phyloP scores from a whole-genome alignment of 306 rosid species.

The Vigna nakashimae region DNA sequence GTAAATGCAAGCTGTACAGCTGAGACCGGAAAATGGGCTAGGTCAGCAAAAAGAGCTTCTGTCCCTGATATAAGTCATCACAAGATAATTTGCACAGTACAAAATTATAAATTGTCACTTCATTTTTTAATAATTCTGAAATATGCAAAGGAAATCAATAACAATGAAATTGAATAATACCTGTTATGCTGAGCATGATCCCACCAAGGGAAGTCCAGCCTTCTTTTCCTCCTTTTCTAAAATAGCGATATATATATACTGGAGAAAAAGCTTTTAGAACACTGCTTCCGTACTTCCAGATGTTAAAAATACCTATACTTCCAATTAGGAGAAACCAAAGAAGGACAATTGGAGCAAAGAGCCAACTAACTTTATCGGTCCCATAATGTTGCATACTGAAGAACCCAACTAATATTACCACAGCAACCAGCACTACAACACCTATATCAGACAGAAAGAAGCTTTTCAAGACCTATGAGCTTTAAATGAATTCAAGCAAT shows the following conservation, averaged over 20 bases:
- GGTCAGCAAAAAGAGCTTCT: constrained; percentile 97
- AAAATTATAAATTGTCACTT: constrained; percentile 34
- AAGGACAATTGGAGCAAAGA: constrained; percentile 96
- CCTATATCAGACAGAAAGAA: constrained; percentile 58
- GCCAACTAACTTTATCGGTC: constrained; percentile 98
- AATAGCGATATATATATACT: constrained; percentile 76
- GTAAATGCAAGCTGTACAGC: constrained; percentile 96
- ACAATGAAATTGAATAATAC: constrained; percentile 49
- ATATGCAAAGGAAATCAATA: constrained; percentile 31
- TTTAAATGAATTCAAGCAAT: constrained; percentile 19
- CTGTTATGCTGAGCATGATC: constrained; percentile 94
- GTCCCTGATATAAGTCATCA: constrained; percentile 74
- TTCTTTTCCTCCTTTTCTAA: constrained; percentile 70
- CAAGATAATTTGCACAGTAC: constrained; percentile 39
- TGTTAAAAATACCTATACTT: constrained; percentile 90
- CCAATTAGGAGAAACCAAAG: constrained; percentile 96
- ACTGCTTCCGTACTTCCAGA: constrained; percentile 74
- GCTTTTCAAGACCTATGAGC: constrained; percentile 38
- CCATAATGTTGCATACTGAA: constrained; percentile 98
- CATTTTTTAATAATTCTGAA: constrained; percentile 27
- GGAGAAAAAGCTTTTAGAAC: constrained; percentile 91
- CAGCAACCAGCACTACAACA: constrained; percentile 87
- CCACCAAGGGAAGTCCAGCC: constrained; percentile 99
- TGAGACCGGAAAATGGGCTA: constrained; percentile 94
- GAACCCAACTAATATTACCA: constrained; percentile 77